Evolutionary conservation across 345 rosid genomes (phyloP).

Genomic region (Hibiscus tridactylites): DNA sequence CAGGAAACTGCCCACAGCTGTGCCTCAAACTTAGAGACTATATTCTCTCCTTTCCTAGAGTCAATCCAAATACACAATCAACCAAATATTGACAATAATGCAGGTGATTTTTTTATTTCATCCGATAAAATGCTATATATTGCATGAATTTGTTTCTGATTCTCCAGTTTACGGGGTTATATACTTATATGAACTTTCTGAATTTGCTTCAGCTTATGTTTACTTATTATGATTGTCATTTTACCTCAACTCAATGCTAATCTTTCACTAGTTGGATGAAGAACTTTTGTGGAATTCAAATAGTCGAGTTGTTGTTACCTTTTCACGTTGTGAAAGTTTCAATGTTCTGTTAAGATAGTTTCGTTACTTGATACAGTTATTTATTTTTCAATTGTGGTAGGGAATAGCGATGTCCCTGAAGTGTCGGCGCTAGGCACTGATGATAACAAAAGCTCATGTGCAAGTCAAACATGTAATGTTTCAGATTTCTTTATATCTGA

Average conservation of each 20-base stretch:
- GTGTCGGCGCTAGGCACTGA: constrained; percentile 27
- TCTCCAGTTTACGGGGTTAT: background rate
- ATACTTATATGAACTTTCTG: background rate
- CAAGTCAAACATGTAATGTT: constrained; percentile 47
- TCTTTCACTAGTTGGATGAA: background rate
- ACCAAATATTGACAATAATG: constrained; percentile 30
- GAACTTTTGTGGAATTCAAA: background rate
- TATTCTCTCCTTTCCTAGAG: constrained; percentile 70
- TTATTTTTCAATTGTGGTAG: constrained; percentile 17
- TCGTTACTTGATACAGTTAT: background rate
- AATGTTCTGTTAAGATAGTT: background rate
- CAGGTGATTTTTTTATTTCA: constrained; percentile 20
- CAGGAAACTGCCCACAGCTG: constrained; percentile 39
- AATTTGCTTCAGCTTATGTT: background rate
- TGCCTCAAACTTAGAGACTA: constrained; percentile 54
- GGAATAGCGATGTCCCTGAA: constrained; percentile 16
- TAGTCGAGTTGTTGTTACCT: background rate
- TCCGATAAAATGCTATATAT: background rate
- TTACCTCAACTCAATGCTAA: background rate
- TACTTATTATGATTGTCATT: background rate
- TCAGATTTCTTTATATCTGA: constrained; percentile 60
- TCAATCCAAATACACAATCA: constrained; percentile 29
- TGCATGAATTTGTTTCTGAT: background rate
- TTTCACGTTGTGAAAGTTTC: background rate
- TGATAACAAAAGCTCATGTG: constrained; percentile 29